These are phyloP conservation scores for Cladorrhinum sp. DNA, from an alignment of 2,329 filamentous ascomycete species.

Conservation along the genomic window DNA sequence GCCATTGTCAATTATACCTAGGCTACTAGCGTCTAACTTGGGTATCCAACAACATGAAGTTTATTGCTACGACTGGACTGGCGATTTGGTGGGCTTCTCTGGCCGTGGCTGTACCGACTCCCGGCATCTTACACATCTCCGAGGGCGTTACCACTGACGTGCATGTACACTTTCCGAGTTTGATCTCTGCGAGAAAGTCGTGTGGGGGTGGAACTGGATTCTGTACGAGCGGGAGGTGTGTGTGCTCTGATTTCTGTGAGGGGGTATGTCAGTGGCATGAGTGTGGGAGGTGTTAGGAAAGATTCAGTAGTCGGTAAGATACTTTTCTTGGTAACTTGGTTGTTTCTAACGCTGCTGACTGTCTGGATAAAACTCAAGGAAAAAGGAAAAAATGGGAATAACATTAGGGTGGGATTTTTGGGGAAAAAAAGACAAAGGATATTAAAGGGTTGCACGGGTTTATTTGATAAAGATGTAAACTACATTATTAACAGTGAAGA, in stretches of 20 bases:
- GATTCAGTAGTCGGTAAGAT: not conserved
- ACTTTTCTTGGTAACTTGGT: too few relatives aligned
- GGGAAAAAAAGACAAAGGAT: too few relatives aligned
- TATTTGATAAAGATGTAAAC: too few relatives aligned
- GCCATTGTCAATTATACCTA: too few relatives aligned
- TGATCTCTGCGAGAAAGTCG: not conserved
- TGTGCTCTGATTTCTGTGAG: constrained; percentile 16
- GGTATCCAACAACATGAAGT: not conserved
- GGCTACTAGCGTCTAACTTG: too few relatives aligned
- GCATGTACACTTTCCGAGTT: not conserved
- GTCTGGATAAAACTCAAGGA: too few relatives aligned
- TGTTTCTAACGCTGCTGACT: too few relatives aligned
- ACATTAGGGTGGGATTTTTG: too few relatives aligned
- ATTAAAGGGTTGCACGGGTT: too few relatives aligned
- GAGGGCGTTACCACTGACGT: too few relatives aligned
- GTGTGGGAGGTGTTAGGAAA: constrained; percentile 12
- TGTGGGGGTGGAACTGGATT: constrained; percentile 16
- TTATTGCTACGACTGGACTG: not conserved
- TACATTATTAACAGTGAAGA: too few relatives aligned
- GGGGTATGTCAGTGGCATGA: constrained; percentile 17
- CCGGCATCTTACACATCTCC: not conserved
- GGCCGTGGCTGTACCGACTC: not conserved
- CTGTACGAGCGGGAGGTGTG: constrained; percentile 10
- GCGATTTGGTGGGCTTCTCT: not conserved
- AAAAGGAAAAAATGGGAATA: too few relatives aligned